These are phyloP conservation scores for Chalaropsis ovoidea DNA, from an alignment of 2,329 filamentous ascomycete genomes.

Conservation along the genomic window DNA sequence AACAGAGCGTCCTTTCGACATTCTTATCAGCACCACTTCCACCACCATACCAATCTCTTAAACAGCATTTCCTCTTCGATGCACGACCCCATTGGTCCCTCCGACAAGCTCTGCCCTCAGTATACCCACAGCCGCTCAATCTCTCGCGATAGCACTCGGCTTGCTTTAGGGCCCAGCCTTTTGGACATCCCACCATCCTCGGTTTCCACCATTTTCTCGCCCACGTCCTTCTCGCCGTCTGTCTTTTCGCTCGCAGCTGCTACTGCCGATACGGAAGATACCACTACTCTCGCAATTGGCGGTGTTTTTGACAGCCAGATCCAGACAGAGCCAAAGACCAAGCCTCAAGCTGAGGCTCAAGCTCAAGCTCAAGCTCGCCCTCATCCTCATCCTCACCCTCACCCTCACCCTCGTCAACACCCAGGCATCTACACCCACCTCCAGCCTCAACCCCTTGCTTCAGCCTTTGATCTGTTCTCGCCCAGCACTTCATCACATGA, in stretches of 20 bases:
- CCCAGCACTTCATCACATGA: constrained; percentile 21
- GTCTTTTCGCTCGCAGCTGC: not conserved
- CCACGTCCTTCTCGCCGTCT: constrained; percentile 8
- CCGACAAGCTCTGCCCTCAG: not conserved
- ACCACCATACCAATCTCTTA: not conserved
- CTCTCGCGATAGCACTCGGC: constrained; percentile 2
- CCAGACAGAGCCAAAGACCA: not conserved
- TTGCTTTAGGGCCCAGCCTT: not conserved
- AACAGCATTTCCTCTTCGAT: constrained; percentile 4
- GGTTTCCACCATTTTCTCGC: constrained; percentile 5
- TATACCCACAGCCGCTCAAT: not conserved
- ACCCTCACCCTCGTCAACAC: not conserved
- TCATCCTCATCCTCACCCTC: not conserved
- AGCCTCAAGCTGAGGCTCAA: not conserved
- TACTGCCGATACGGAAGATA: not conserved
- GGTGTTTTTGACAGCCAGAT: not conserved
- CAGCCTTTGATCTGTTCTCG: constrained; percentile 19
- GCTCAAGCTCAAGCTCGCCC: not conserved
- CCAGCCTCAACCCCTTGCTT: not conserved
- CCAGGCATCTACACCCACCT: not conserved
- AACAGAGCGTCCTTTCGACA: constrained; percentile 2
- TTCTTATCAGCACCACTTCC: constrained; percentile 7
- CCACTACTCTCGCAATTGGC: not conserved
- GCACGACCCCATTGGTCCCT: not conserved
- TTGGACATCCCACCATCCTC: constrained; percentile 2